Evolutionary conservation across 768 basidiomycete species (phyloP).

Genomic region (Kwoniella mangroviensis): DNA sequence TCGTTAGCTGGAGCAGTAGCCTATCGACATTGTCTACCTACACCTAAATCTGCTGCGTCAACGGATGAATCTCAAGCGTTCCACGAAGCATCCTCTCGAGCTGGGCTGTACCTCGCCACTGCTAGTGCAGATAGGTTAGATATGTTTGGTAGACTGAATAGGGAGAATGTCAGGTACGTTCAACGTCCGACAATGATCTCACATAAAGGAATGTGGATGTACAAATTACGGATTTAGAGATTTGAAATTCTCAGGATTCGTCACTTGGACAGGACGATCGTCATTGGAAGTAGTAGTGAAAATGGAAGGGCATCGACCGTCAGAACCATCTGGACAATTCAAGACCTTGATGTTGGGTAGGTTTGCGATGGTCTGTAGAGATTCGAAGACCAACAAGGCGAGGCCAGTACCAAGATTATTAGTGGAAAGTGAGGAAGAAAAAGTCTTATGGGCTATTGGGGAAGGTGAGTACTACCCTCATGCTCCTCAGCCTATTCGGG

Average conservation of each 20-base stretch:
- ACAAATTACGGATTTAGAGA: slow-evolving; percentile 58
- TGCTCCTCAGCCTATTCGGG: slow-evolving; percentile 53
- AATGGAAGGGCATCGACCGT: slow-evolving; percentile 68
- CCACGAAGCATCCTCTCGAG: slow-evolving; percentile 65
- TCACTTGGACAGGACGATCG: slow-evolving; percentile 74
- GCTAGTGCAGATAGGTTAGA: slow-evolving; percentile 73
- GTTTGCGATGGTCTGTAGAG: slow-evolving; percentile 88
- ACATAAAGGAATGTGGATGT: too few species aligned
- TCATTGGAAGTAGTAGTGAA: slow-evolving; percentile 87
- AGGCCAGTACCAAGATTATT: slow-evolving; percentile 69
- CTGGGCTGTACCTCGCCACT: slow-evolving; percentile 80
- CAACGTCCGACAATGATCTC: background rate
- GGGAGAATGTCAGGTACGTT: slow-evolving; percentile 50
- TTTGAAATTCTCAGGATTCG: slow-evolving; percentile 76
- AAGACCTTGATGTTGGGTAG: slow-evolving; percentile 65
- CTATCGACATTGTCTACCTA: slow-evolving; percentile 68
- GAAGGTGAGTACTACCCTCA: slow-evolving; percentile 60
- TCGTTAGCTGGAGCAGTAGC: slow-evolving; percentile 82
- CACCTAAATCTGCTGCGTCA: slow-evolving; percentile 10
- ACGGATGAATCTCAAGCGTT: slow-evolving; percentile 57
- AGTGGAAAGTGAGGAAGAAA: slow-evolving; percentile 68
- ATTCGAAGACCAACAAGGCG: slow-evolving; percentile 70
- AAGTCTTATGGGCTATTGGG: slow-evolving; percentile 68
- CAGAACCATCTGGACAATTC: slow-evolving; percentile 65
- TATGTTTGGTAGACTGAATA: slow-evolving; percentile 51